Evolutionary conservation across 306 rosid species (phyloP), one percentile per base, ranked within the genome.

Genomic region (Elaeagnus macrophylla): DNA sequence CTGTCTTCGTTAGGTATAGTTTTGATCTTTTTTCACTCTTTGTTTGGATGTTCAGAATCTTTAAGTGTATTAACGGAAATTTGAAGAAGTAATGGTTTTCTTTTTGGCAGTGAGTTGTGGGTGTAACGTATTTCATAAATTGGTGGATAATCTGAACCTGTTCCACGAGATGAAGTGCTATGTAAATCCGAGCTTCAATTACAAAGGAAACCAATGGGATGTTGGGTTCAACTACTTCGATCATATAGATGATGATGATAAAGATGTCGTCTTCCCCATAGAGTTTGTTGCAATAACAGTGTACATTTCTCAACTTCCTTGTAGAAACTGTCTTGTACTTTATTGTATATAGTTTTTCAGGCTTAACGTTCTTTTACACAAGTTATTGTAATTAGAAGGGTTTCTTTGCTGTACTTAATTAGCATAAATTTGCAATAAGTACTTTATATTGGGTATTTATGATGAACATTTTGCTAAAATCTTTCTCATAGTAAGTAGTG

Each of bases 141-240:
- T 85, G 1, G 97, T 89, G 72, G 97, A 89, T 79, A 80, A 89
- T 67, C 75, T 89, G 77, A 89, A 89, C 76, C 77, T 89, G 57
- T 89, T 89, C 73, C 94, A 89, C 68, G 97, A 83, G 75, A 85
- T 83, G 61, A 89, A 83, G 48, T 89, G 97, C 82, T 85, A 83
- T 40, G 70, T 89, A 72, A 79, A 79, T 75, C 82, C 93, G 12
- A 75, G 80, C 68, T 89, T 85, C 68, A 83, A 83, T 51, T 85
- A 81, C 51, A 74, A 62, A 58, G 85, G 93, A 48, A 77, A 79
- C 16, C 85, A 78, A 39, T 82, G 91, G 97, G 76, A 78, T 69
- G 80, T 74, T 19, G 73, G 80, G 71, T 61, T 84, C 59, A 82
- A 75, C 63, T 84, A n/a, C n/a, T n/a, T n/a, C n/a, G n/a, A n/a